phyloP scores from a whole-genome alignment of 768 basidiomycete species.

The Phylloporus scabripes region DNA sequence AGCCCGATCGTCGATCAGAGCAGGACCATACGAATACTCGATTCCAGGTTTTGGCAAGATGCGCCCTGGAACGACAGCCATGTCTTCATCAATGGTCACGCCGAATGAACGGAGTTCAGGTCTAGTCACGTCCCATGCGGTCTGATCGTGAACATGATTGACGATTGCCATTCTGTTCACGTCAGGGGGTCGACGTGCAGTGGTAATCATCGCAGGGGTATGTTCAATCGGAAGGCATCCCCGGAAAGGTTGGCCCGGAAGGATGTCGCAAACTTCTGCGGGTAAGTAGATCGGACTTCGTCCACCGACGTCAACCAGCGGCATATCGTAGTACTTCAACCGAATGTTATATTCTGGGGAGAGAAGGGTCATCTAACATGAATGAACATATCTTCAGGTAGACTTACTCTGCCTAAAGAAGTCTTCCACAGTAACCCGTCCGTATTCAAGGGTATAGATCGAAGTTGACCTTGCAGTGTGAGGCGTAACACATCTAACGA shows the following conservation, averaged over 20 bases:
- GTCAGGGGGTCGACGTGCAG: slow-evolving; percentile 38
- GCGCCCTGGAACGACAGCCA: slow-evolving; percentile 44
- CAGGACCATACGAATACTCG: slow-evolving; percentile 30
- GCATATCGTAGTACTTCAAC: slow-evolving; percentile 32
- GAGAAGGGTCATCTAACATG: not conserved
- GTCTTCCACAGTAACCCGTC: not conserved
- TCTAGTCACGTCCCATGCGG: slow-evolving; percentile 29
- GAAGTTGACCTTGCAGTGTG: not conserved
- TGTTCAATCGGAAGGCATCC: slow-evolving; percentile 42
- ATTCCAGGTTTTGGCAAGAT: slow-evolving; percentile 37
- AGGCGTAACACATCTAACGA: not conserved
- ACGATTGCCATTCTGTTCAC: slow-evolving; percentile 26
- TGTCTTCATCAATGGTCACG: slow-evolving; percentile 35
- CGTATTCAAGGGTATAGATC: not conserved
- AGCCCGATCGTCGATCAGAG: slow-evolving; percentile 33
- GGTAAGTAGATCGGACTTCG: slow-evolving; percentile 28
- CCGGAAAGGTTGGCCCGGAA: slow-evolving; percentile 31
- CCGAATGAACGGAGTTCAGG: slow-evolving; percentile 34
- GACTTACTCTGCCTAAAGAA: not conserved
- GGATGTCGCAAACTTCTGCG: slow-evolving; percentile 39
- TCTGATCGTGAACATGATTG: slow-evolving; percentile 29
- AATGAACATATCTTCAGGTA: not conserved
- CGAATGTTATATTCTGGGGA: slow-evolving; percentile 33
- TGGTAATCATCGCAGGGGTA: slow-evolving; percentile 37
- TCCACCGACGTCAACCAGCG: slow-evolving; percentile 39